Conservation (phyloP, 352 stramenopile species). For the Blastocystis sp. region DNA sequence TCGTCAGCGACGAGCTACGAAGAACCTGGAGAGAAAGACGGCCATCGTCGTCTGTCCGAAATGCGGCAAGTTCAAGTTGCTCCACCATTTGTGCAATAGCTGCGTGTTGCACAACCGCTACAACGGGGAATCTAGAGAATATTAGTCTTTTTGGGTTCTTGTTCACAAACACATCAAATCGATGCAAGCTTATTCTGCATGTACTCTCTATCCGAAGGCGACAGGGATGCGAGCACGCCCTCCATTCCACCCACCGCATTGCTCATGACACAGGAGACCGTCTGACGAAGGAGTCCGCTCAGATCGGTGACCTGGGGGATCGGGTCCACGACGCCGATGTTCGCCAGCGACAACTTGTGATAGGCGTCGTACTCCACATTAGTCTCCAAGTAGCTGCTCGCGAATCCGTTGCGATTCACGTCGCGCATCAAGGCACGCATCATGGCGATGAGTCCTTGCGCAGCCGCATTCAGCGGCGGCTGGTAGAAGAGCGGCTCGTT, state of each 20-base stretch:
- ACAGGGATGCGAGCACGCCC: neutral
- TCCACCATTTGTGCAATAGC: conserved; percentile 53
- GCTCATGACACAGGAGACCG: neutral
- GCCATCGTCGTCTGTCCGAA: conserved; percentile 50
- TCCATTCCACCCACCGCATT: neutral
- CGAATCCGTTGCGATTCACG: neutral
- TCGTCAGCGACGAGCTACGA: conserved; percentile 5
- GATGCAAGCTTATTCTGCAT: conserved; percentile 30
- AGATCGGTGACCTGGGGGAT: conserved; percentile 27
- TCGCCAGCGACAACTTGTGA: conserved; percentile 48
- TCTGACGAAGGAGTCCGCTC: neutral
- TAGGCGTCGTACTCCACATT: conserved; percentile 47
- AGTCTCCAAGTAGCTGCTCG: neutral
- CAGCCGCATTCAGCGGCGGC: neutral
- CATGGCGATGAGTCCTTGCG: conserved; percentile 4
- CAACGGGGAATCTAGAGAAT: conserved; percentile 41
- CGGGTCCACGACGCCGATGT: conserved; percentile 2
- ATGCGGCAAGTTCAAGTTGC: conserved; percentile 53
- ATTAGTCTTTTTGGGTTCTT: conserved; percentile 50
- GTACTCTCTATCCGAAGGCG: neutral
- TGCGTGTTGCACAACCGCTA: conserved; percentile 53
- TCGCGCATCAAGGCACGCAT: neutral
- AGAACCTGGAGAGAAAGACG: conserved; percentile 38
- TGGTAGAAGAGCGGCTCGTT: neutral
- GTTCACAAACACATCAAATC: conserved; percentile 22